Evolutionary conservation across 176 grass and related monocot genomes (phyloP).

Genomic region (Stipa capillata): DNA sequence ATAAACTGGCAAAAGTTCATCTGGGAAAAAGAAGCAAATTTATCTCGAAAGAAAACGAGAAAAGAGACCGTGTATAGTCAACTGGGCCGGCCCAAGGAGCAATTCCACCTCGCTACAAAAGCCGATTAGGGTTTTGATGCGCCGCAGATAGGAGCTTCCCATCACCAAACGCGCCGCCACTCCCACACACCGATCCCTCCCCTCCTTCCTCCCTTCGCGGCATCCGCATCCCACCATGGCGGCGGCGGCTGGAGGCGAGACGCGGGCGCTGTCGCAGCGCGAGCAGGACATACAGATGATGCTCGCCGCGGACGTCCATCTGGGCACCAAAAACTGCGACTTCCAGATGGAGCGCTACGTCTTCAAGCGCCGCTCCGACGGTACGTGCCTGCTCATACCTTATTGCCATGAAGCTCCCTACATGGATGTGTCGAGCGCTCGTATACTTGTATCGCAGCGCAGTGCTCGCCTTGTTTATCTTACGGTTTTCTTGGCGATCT

Average conservation of each 20-base stretch:
- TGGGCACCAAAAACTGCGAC: slow-evolving; percentile 96
- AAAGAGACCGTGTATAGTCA: background rate
- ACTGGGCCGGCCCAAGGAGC: background rate
- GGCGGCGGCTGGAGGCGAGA: slow-evolving; percentile 16
- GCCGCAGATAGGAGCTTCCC: slow-evolving; percentile 12
- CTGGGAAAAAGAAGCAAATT: background rate
- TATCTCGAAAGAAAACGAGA: background rate
- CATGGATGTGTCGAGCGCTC: background rate
- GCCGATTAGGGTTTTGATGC: slow-evolving; percentile 46
- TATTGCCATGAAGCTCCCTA: background rate
- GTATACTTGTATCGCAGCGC: background rate
- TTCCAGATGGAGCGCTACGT: slow-evolving; percentile 99
- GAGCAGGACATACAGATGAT: slow-evolving; percentile 96
- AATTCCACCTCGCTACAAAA: background rate
- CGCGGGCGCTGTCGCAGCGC: slow-evolving; percentile 48
- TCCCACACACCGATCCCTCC: background rate
- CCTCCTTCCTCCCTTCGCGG: background rate
- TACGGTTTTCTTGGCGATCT: background rate
- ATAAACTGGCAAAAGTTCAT: background rate
- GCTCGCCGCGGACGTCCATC: slow-evolving; percentile 90
- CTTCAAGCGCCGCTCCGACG: slow-evolving; percentile 70
- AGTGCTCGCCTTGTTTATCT: background rate
- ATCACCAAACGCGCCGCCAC: slow-evolving; percentile 19
- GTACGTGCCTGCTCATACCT: slow-evolving; percentile 7
- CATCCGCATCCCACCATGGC: slow-evolving; percentile 41